A percentile compares a stretch with the other conserved stretches of the same genome.
phyloP scores from a whole-genome alignment of 179 eudicot genomes.

The Spinacia oleracea region DNA sequence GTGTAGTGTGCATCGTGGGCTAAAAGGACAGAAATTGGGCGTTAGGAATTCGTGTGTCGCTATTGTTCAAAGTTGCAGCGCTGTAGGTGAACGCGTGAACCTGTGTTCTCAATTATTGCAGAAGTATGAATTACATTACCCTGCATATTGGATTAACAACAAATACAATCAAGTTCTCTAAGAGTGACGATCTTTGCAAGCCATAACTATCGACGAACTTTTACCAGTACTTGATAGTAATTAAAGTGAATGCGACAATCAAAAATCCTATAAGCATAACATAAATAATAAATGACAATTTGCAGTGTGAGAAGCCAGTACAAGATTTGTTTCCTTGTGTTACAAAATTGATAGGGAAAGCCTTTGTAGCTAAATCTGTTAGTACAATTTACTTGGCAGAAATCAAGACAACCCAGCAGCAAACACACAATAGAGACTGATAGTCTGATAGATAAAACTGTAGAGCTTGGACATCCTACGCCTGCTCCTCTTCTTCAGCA shows the following conservation, averaged over 20 bases:
- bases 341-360: conserved; percentile 15
- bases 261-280: neutral
- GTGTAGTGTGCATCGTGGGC: too few species aligned
- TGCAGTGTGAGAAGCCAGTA: neutral
- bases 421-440: neutral
- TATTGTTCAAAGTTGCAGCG: too few species aligned
- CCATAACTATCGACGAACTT: too few species aligned
- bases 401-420: conserved; percentile 8
- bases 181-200: too few species aligned
- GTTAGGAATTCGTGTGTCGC: too few species aligned
- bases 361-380: conserved; percentile 7
- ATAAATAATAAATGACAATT: neutral
- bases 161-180: too few species aligned
- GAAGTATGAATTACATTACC: too few species aligned
- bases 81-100: too few species aligned
- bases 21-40: too few species aligned
- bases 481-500: conserved; percentile 44
- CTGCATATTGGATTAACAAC: too few species aligned
- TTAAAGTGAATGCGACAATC: neutral
- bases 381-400: conserved; percentile 7
- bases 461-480: conserved; percentile 10
- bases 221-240: neutral
- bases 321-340: conserved; percentile 7
- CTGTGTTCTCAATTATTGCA: too few species aligned
- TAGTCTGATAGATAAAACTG: neutral